These are phyloP conservation scores for Heterobasidion parviporum DNA, from an alignment of 1,284 basidiomycete species.

Conservation along the genomic window DNA sequence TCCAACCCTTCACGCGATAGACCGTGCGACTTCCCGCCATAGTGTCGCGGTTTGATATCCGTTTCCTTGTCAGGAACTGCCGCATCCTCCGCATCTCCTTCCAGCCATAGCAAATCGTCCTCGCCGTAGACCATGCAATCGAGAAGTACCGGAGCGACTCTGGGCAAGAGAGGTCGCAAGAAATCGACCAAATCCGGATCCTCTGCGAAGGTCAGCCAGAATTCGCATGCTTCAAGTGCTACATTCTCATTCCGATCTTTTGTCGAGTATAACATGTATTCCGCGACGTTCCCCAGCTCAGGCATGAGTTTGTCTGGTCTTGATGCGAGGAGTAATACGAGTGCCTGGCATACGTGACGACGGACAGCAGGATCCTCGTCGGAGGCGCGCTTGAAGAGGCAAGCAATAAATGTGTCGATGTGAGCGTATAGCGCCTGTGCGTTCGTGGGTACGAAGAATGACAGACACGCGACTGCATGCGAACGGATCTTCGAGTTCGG, in stretches of 20 bases:
- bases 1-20: conserved; percentile 56
- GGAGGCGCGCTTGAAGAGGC: conserved; percentile 90
- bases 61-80: conserved; percentile 87
- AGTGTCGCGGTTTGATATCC: conserved; percentile 95
- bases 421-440: conserved; percentile 82
- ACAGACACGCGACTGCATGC: conserved; percentile 90
- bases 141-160: conserved; percentile 88
- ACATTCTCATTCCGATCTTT: conserved; percentile 95
- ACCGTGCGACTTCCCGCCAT: conserved; percentile 79
- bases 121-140: conserved; percentile 98
- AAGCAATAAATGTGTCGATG: conserved; percentile 89
- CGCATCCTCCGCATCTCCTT: conserved; percentile 82
- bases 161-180: conserved; percentile 78
- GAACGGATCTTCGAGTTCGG: conserved; percentile 83
- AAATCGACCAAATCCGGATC: conserved; percentile 81
- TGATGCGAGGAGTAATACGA: conserved; percentile 87
- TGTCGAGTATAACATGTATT: conserved; percentile 98
- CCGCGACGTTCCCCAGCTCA: conserved; percentile 91
- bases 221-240: conserved; percentile 96
- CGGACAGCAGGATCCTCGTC: conserved; percentile 92
- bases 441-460: conserved; percentile 84
- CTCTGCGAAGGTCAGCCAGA: conserved; percentile 99
- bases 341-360: conserved; percentile 92
- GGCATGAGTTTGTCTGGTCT: conserved; percentile 96
- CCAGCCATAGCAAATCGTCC: conserved; percentile 92